phyloP scores from a whole-genome alignment of 2,329 filamentous ascomycete species.

The Tolypocladium paradoxum region DNA sequence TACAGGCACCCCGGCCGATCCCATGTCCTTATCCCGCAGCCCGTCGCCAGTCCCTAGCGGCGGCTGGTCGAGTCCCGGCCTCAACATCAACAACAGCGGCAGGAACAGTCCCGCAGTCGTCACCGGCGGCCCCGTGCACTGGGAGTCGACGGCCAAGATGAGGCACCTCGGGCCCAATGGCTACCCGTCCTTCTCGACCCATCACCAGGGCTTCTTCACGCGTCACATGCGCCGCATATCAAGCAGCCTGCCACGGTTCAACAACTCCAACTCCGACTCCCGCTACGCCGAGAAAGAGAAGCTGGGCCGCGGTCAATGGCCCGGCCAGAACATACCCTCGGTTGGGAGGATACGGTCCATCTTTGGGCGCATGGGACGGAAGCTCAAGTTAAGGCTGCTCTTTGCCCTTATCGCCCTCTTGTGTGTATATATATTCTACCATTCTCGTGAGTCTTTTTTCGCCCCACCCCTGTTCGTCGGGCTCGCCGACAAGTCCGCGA shows the following conservation, averaged over 20 bases:
- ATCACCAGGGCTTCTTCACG: slow-evolving; percentile 78
- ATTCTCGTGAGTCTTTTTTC: slow-evolving; percentile 52
- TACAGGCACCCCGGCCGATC: slow-evolving; percentile 42
- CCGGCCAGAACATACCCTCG: slow-evolving; percentile 31
- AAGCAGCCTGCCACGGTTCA: slow-evolving; percentile 66
- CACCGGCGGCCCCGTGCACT: slow-evolving; percentile 54
- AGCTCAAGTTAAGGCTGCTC: slow-evolving; percentile 52
- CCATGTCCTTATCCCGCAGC: slow-evolving; percentile 80
- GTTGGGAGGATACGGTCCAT: slow-evolving; percentile 35
- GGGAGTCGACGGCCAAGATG: slow-evolving; percentile 72
- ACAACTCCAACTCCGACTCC: slow-evolving; percentile 35
- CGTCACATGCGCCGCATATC: slow-evolving; percentile 75
- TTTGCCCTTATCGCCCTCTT: slow-evolving; percentile 49
- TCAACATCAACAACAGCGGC: slow-evolving; percentile 63
- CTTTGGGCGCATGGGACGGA: slow-evolving; percentile 47
- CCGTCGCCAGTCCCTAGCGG: slow-evolving; percentile 76
- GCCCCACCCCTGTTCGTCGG: not conserved
- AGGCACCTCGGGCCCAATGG: slow-evolving; percentile 63
- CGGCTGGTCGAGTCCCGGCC: slow-evolving; percentile 78
- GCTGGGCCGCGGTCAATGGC: slow-evolving; percentile 44
- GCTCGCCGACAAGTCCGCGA: too few species aligned
- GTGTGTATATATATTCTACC: slow-evolving; percentile 55
- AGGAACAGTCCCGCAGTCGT: slow-evolving; percentile 53
- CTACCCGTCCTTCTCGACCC: slow-evolving; percentile 69
- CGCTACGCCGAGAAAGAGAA: slow-evolving; percentile 72